phyloP scores from a whole-genome alignment of 306 rosid genomes.

The Vigna nakashimae region DNA sequence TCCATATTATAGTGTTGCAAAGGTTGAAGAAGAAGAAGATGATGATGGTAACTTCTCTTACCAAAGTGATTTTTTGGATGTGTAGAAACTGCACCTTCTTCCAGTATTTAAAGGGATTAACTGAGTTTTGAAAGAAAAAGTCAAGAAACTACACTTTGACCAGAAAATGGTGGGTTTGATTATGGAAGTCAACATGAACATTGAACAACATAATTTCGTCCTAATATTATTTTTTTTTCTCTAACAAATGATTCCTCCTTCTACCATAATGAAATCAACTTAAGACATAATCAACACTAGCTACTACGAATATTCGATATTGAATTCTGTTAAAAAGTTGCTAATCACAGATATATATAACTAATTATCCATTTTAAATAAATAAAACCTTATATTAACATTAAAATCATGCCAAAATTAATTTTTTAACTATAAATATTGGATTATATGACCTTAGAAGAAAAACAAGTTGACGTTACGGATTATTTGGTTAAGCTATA shows the following conservation, averaged over 20 bases:
- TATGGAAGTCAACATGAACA: background rate
- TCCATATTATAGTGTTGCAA: slow-evolving; percentile 40
- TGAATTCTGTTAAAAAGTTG: no score
- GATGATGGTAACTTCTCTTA: background rate
- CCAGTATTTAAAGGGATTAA: background rate
- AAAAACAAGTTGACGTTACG: no score
- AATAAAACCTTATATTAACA: no score
- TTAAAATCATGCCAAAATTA: no score
- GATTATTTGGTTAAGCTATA: no score
- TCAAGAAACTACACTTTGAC: background rate
- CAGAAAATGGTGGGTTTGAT: background rate
- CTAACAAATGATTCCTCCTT: background rate
- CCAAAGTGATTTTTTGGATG: background rate
- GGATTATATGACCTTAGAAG: no score
- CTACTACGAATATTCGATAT: no score
- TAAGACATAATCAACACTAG: background rate
- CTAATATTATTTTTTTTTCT: background rate
- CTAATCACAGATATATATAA: no score
- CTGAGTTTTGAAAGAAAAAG: background rate
- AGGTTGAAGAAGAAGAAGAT: background rate
- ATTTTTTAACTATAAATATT: no score
- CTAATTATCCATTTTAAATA: no score
- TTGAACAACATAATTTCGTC: background rate
- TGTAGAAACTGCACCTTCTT: background rate
- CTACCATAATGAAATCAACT: background rate